phyloP scores from a whole-genome alignment of 2,329 filamentous ascomycete species.

The Grosmannia penicillata region DNA sequence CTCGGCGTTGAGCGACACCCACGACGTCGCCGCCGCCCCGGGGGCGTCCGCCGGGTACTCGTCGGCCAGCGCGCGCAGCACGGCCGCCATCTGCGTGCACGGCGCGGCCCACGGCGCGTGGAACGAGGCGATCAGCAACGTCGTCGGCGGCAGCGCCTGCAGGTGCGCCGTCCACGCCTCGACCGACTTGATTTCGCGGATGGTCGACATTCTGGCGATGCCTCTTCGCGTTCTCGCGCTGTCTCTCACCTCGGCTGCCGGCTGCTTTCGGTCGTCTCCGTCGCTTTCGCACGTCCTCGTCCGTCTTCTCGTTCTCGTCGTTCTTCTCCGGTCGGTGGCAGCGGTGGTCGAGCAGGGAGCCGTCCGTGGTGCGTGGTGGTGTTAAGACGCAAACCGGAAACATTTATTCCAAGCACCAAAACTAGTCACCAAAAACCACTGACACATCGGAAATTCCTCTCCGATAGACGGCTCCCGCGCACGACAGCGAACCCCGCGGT shows the following conservation, averaged over 20 bases:
- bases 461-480: slow-evolving; percentile 7
- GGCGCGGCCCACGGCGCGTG: slow-evolving; percentile 94
- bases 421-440: slow-evolving; percentile 2
- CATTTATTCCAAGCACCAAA: neutral
- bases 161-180: slow-evolving; percentile 58
- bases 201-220: slow-evolving; percentile 47
- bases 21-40: slow-evolving; percentile 57
- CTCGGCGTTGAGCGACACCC: slow-evolving; percentile 88
- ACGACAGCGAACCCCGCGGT: neutral
- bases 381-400: too few species aligned
- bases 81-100: slow-evolving; percentile 83
- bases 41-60: slow-evolving; percentile 65
- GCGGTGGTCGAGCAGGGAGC: too few species aligned
- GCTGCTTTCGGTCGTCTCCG: too few species aligned
- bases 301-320: too few species aligned
- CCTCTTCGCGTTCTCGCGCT: neutral
- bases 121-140: slow-evolving; percentile 80
- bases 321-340: too few species aligned
- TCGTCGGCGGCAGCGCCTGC: slow-evolving; percentile 48
- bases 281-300: too few species aligned
- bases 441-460: slow-evolving; percentile 7
- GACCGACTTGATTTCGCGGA: slow-evolving; percentile 63
- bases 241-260: too few species aligned
- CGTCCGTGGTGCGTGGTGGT: too few species aligned
- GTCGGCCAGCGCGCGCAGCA: slow-evolving; percentile 71